Evolutionary conservation across 1,284 basidiomycete species (phyloP), one percentile per base, ranked within the genome.

Genomic region (Austroboletus sp.): DNA sequence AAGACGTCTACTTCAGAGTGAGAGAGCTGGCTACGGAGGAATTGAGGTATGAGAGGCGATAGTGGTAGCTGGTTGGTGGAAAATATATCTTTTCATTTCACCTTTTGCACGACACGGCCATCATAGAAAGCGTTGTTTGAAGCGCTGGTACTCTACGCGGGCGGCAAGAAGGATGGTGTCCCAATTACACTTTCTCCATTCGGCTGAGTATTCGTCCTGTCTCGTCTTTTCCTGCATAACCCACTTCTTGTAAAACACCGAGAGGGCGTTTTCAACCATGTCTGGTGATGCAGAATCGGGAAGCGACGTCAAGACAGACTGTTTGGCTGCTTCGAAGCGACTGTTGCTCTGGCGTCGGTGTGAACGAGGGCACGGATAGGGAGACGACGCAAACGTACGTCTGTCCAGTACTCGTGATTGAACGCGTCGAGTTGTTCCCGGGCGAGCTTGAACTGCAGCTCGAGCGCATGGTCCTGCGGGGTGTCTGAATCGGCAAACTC

Each of bases 401-500:
- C 80, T 40, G 76, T 65, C 85, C 85, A 89, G 58, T 86, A 89
- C 29, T 72, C 67, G 46, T 88, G 81, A 52, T 87, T 81, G 57
- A 82, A 80, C 13, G 75, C 69, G 57, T 88, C 84, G 15, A 86
- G 62, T 52, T 80, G 77, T 60, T 83, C 78, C 47, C 79, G 70
- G 48, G 80, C 76, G 43, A 87, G 66, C 50, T 77, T 80, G 70
- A 75, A 83, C 57, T 83, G 82, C 42, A 87, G 72, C 45, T 85
- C 80, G 7, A 72, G 59, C 27, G 69, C 66, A 49, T 64, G 66
- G 53, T 59, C 64, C 13, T 57, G 54, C 10, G 62, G 55, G 13
- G 60, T 55, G 27, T 66, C 60, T 39, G 69, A 25, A 25, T 25
- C 23, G 23, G 23, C 66, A 62, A 87, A 87, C 61, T 88, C 85